Evolutionary conservation across 495 filamentous ascomycete species (phyloP).

Genomic region (Podospora bellae-mahoneyi): DNA sequence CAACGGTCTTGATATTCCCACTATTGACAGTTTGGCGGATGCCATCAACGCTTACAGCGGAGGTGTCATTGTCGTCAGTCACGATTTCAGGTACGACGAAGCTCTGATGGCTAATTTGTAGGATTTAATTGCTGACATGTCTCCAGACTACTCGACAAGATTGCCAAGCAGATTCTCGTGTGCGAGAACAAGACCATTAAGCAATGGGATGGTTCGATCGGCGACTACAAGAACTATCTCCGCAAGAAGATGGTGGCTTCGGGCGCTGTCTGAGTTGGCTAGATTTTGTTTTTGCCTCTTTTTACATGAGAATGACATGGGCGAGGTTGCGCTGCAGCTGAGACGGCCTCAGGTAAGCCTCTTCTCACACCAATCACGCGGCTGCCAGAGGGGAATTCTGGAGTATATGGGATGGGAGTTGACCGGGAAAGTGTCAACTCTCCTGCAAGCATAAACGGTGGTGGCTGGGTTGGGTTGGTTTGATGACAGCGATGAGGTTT

Average conservation of each 20-base stretch:
- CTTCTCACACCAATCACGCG: background rate
- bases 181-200: slow-evolving; percentile 94
- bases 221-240: slow-evolving; percentile 95
- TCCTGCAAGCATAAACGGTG: background rate
- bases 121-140: slow-evolving; percentile 21
- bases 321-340: background rate
- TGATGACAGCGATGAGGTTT: background rate
- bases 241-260: slow-evolving; percentile 89
- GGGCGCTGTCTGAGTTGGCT: slow-evolving; percentile 55
- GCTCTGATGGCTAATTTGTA: background rate
- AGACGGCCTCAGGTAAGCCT: background rate
- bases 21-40: slow-evolving; percentile 95
- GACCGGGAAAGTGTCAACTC: background rate
- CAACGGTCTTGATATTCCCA: slow-evolving; percentile 98
- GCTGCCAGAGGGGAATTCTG: background rate
- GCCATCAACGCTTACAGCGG: slow-evolving; percentile 95
- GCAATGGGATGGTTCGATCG: slow-evolving; percentile 85
- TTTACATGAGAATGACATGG: slow-evolving; percentile 4
- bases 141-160: slow-evolving; percentile 89
- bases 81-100: slow-evolving; percentile 85
- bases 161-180: slow-evolving; percentile 98
- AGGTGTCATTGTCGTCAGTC: slow-evolving; percentile 95
- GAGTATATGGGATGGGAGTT: background rate
- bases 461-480: slow-evolving; percentile 4
- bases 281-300: background rate